Evolutionary conservation across 176 grass and related monocot species (phyloP), one percentile per base, ranked within the genome.

Genomic region (Eragrostis curvula): DNA sequence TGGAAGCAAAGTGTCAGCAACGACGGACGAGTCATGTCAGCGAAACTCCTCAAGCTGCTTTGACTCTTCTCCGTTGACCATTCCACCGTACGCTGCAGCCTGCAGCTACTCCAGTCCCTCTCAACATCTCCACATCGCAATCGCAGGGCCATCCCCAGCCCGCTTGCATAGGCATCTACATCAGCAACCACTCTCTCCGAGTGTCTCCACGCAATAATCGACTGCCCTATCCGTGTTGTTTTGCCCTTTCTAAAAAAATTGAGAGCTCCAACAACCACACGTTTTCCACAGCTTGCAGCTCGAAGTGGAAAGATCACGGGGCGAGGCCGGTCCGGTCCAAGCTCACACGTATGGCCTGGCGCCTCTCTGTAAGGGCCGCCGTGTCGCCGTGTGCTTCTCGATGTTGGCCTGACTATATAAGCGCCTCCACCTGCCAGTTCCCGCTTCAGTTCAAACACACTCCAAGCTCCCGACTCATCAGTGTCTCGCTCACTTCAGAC

Each of bases 321-420:
- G 32, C 32, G 32, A 7, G 17, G 0, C 43, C 9, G 76, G 50
- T 43, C 41, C 16, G 41, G 75, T 78, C 65, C 43, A 20, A 71
- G 15, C 53, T 13, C 27, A 39, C 28, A 73, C n/a, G 58, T 57
- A 28, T 61, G 58, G 11, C 44, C 82, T 89, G 87, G 76, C 82
- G 53, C 21, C 62, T 1, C 27, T 81, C 77, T 85, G 74, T 40
- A 61, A 12, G 2, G 17, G 0, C 21, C 74, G 5, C 46, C 64
- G 64, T 56, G 78, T 68, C 63, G 13, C 87, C 77, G 87, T 80
- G 87, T 85, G 1, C 3, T 5, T 23, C 0, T 56, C 77, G 87
- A 89, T n/a, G 82, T 68, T 23, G 0, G 55, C 7, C 44, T 43
- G 48, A n/a, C 21, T 85, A 89, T 77, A 85, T 81, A 85, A 76